Base-by-base conservation (phyloP, 1,284 basidiomycete genomes). In the Earliella scabrosa region DNA sequence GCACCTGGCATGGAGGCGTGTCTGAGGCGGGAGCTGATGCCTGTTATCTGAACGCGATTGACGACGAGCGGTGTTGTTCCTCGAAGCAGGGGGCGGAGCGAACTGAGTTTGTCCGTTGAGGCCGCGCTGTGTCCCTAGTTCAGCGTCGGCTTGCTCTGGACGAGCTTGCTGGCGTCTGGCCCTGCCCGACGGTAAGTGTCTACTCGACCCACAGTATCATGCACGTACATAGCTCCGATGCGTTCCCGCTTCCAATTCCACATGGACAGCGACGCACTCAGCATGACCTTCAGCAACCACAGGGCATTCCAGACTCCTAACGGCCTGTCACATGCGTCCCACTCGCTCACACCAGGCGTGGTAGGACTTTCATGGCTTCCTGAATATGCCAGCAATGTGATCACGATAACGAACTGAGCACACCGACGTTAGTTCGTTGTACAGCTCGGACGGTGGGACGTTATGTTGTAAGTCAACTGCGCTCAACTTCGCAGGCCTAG, bases 261-360 rank as follows among this genome's bases (percentile, higher is more conserved):
- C 58, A 81, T 80, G 1, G 82, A 76, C 56, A 90, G 66, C 14
- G 68, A 64, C 31, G 77, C 75, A 4, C 83, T 82, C 35, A 90
- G 66, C 8, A 75, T 64, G 5, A 83, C 82, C 58, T 87, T 78
- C 21, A 79, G 73, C 23, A 87, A 70, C 88, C 90, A 92, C 4
- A 92, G 72, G 45, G 79, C 78, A 54, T 85, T 81, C 90, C 90
- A 92, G 3, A 77, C 73, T 0, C 90, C 90, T 11, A 92, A 70
- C 4, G 89, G 89, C 20, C 82, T 77, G 50, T 77, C 77, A 61
- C 89, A 92, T 0, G 86, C 86, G 20, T 70, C 66, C 80, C 88
- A 89, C 72, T 92, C 88, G 50, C 77, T 80, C 41, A 75, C 52
- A 1, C 63, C 65, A 1, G 73, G 71, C 47, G 75, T 56, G 0